Evolutionary conservation across 2,329 filamentous ascomycete genomes (phyloP), one percentile per base, ranked within the genome.

Genomic region (Penicillium sp.): DNA sequence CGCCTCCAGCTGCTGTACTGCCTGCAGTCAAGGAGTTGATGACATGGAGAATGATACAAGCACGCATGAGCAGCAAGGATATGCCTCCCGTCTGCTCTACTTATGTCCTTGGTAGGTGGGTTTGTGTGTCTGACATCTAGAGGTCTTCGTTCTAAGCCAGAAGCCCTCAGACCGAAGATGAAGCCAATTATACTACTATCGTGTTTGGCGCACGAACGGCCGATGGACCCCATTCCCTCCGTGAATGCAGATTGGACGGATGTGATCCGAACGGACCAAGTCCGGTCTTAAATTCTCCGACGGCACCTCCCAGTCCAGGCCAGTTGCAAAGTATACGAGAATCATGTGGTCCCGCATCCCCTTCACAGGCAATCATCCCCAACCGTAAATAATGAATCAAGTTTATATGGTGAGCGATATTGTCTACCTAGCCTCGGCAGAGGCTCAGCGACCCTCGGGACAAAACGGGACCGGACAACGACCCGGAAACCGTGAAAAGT

Each of bases 241-340:
- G 40, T 18, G 13, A 40, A 42, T 52, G 38, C 32, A 36, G 18
- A 52, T 24, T 47, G 42, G 58, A 43, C 21, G 40, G 49, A 42
- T 39, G 43, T 51, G 34, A 61, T 8, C 56, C 48, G 40, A 56
- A 39, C 57, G 34, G 34, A n/a, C 34, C 34, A 36, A 36, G 34
- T 36, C 34, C 34, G 34, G 34, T 36, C 34, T 36, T 21, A 29
- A 64, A 62, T 63, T 61, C 49, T 59, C 60, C 61, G 57, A 56
- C 43, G 34, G 50, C 11, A 40, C 27, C 42, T 43, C 46, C 44
- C 39, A 39, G 7, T 52, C 54, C 29, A 53, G 62, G 21, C 57
- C 59, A 55, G 54, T 61, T 64, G 49, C 34, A 9, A 62, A 63
- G 50, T n/a, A 50, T 57, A 56, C 49, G 34, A 52, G 57, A 32